Conservation (phyloP, 2,329 filamentous ascomycete genomes). For the Aspergillus eucalypticola region DNA sequence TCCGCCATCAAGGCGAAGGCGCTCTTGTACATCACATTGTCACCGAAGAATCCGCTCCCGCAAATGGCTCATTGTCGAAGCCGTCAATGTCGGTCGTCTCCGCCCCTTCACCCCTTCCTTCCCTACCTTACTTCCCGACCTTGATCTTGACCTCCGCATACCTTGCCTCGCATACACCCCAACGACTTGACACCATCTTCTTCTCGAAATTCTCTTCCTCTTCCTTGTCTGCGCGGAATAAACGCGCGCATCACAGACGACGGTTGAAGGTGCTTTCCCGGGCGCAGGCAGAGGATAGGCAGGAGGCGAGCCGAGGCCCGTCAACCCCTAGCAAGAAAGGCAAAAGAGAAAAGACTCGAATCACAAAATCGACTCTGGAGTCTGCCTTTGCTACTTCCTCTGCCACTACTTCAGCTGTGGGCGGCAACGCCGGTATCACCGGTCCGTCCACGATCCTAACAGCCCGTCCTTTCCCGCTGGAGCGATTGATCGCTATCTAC, state of each 20-base stretch:
- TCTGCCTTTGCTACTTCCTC: constrained; percentile 43
- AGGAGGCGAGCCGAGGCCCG: constrained; percentile 28
- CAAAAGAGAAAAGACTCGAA: constrained; percentile 40
- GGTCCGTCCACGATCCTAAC: constrained; percentile 44
- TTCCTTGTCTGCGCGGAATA: constrained; percentile 45
- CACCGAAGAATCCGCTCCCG: constrained; percentile 29
- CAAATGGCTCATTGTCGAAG: constrained; percentile 16
- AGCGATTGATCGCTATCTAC: constrained; percentile 50
- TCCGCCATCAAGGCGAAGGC: constrained; percentile 48
- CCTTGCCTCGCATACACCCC: constrained; percentile 49
- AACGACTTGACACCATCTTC: constrained; percentile 50
- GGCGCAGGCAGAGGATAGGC: constrained; percentile 38
- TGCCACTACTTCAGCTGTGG: constrained; percentile 36
- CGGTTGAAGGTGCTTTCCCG: constrained; percentile 45
- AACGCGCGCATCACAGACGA: constrained; percentile 46
- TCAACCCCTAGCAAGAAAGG: constrained; percentile 37
- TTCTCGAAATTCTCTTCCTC: constrained; percentile 52
- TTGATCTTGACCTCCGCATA: constrained; percentile 50
- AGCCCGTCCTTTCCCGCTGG: constrained; percentile 47
- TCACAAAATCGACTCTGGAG: constrained; percentile 44
- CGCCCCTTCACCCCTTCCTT: constrained; percentile 35
- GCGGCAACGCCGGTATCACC: constrained; percentile 32
- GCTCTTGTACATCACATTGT: constrained; percentile 46
- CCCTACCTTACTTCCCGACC: constrained; percentile 49
- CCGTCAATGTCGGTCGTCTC: constrained; percentile 24